Base-by-base conservation (phyloP, 2,329 filamentous ascomycete species). In the Beauveria caledonica region DNA sequence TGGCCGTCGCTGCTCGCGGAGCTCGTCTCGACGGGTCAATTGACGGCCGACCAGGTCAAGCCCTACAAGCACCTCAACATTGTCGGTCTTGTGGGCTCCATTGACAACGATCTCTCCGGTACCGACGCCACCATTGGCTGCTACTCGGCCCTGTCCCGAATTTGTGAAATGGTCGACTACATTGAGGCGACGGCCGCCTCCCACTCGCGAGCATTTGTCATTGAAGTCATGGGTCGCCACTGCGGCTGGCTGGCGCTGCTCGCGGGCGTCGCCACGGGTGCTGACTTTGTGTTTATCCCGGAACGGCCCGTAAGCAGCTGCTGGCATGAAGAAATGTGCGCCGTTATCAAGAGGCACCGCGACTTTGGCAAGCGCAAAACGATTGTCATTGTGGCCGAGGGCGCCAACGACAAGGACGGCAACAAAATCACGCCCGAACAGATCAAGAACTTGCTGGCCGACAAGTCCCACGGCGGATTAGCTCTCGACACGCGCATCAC, bases 201-300 rank as follows among this genome's bases (percentile, higher is more conserved):
- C 29, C 94, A 99, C 75, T 95, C 96, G 65, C 84, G 94, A 68
- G 94, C 94, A 44, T 99, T 99, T 74, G 92, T 99, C 61, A 89
- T 99, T 64, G 94, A 97, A 74, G 94, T 99, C 69, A 99, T 99
- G 94, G 94, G 94, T 54, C 84, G 94, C 62, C 93, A 99, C 76
- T 99, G 94, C 73, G 94, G 94, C 64, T 99, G 94, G 94, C 80
- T 99, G 63, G 94, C 94, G 45, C 82, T 99, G 63, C 97, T 97
- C 88, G 89, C 93, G 15, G 93, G 92, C 69, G 92, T 99, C 62
- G 92, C 90, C 62, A 96, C 91, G 1, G 94, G 93, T 54, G 92
- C 94, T 17, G 94, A 99, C 74, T 99, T 95, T 75, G 85, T 97
- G 68, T 97, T 99, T 74, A 93, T 97, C 65, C 94, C 94, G 0